Evolutionary conservation across 2,329 filamentous ascomycete species (phyloP).

Genomic region (Cytospora leucostoma): DNA sequence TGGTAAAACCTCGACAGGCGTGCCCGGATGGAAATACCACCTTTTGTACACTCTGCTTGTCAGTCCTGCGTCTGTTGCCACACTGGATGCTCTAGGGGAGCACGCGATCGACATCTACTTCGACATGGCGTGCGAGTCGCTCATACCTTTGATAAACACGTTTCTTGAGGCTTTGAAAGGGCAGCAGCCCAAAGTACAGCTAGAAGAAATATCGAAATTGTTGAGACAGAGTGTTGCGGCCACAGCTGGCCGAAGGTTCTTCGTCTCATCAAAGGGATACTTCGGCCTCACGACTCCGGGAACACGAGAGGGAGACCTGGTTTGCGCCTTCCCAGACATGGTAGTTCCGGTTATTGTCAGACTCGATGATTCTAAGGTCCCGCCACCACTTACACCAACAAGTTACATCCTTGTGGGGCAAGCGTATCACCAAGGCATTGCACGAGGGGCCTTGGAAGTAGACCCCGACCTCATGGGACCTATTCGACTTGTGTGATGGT

Average conservation of each 20-base stretch:
- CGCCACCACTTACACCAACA: neutral
- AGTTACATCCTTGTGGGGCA: neutral
- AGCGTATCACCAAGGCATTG: neutral
- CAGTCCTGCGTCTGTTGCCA: no score
- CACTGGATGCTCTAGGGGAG: neutral
- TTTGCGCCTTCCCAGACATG: neutral
- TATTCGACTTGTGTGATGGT: neutral
- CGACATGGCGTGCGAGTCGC: no score
- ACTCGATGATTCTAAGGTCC: neutral
- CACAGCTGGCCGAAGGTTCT: neutral
- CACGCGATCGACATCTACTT: neutral
- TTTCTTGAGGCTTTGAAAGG: no score
- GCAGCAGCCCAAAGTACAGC: no score
- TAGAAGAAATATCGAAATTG: no score
- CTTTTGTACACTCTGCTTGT: neutral
- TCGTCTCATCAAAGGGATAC: conserved; percentile 1
- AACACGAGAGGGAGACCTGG: neutral
- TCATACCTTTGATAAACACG: no score
- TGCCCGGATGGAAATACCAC: neutral
- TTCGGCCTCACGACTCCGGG: neutral
- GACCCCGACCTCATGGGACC: neutral
- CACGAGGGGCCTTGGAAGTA: neutral
- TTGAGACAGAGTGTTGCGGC: fast-evolving
- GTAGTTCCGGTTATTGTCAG: neutral
- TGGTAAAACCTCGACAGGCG: neutral